Conservation (phyloP, 2,329 filamentous ascomycete genomes). For the Fusarium sp. region DNA sequence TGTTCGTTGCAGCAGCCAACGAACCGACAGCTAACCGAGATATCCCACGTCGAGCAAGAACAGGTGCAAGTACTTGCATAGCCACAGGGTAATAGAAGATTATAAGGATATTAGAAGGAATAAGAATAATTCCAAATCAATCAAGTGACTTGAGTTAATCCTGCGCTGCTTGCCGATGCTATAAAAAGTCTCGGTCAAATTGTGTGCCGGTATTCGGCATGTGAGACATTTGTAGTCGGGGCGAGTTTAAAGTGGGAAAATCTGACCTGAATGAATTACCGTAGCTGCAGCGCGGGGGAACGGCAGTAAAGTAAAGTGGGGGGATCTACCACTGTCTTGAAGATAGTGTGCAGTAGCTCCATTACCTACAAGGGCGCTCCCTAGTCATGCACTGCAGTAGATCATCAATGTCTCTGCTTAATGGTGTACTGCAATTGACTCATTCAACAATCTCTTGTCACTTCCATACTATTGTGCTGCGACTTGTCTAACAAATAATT, state of each 20-base stretch:
- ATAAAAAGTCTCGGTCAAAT: slow-evolving; percentile 18
- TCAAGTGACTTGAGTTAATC: neutral
- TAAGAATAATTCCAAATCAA: neutral
- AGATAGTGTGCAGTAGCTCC: slow-evolving; percentile 17
- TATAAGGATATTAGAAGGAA: neutral
- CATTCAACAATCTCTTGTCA: neutral
- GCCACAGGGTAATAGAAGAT: neutral
- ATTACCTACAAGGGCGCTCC: neutral
- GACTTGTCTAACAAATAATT: neutral
- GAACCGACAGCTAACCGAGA: slow-evolving; percentile 30
- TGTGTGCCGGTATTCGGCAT: slow-evolving; percentile 10
- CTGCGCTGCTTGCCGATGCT: neutral
- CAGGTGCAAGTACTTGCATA: slow-evolving; percentile 29
- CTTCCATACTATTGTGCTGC: neutral
- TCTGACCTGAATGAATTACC: slow-evolving; percentile 3
- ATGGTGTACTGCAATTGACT: neutral
- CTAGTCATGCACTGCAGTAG: neutral
- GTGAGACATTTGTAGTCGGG: slow-evolving; percentile 26
- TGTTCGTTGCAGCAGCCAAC: slow-evolving; percentile 15
- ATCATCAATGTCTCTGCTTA: slow-evolving; percentile 1
- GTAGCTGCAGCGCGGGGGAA: slow-evolving; percentile 19
- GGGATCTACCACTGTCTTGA: slow-evolving; percentile 7
- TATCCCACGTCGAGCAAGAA: slow-evolving; percentile 34
- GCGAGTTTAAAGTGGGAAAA: slow-evolving; percentile 9
- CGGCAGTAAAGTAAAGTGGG: slow-evolving; percentile 28